Percentiles rank a stretch among this genome's conserved stretches.
Conservation (phyloP, 2,329 filamentous ascomycete species). For the Xylariaceae sp. region DNA sequence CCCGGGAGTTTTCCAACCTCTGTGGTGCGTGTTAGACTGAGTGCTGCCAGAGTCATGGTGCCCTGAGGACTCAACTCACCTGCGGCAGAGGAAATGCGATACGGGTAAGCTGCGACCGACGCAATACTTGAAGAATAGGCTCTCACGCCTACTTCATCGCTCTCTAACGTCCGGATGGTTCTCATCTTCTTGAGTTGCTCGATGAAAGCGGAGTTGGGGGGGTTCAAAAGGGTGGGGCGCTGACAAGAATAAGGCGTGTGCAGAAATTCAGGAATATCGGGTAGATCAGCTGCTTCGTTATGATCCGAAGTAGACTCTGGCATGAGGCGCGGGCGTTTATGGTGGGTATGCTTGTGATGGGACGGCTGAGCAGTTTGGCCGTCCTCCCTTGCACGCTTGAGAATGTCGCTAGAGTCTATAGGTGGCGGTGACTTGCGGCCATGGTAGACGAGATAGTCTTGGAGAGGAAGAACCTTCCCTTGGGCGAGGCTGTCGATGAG, state of each 20-base stretch:
- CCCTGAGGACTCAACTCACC: constrained; percentile 35
- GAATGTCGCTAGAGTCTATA: constrained; percentile 25
- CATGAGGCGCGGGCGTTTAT: constrained; percentile 41
- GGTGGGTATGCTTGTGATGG: constrained; percentile 10
- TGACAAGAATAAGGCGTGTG: constrained; percentile 73
- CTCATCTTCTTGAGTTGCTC: constrained; percentile 70
- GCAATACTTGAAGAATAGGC: constrained; percentile 89
- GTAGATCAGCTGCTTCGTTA: constrained; percentile 55
- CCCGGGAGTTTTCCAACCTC: constrained; percentile 64
- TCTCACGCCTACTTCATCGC: constrained; percentile 74
- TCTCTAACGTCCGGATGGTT: constrained; percentile 63
- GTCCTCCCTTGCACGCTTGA: constrained; percentile 30
- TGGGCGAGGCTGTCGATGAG: constrained; percentile 49
- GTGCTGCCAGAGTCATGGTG: constrained; percentile 33
- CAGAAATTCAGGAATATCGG: constrained; percentile 64
- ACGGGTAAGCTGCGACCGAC: constrained; percentile 75
- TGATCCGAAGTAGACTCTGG: constrained; percentile 76
- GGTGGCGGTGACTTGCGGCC: constrained; percentile 35
- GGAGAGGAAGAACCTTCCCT: constrained; percentile 42
- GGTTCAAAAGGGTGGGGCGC: constrained; percentile 64
- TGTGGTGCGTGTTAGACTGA: constrained; percentile 19
- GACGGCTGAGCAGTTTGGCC: constrained; percentile 4
- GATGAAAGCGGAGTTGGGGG: constrained; percentile 74
- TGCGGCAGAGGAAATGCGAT: constrained; percentile 36
- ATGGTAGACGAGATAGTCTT: constrained; percentile 52